Evolutionary conservation across 169 alveolate species (phyloP).

Genomic region (Cryptosporidium baileyi): DNA sequence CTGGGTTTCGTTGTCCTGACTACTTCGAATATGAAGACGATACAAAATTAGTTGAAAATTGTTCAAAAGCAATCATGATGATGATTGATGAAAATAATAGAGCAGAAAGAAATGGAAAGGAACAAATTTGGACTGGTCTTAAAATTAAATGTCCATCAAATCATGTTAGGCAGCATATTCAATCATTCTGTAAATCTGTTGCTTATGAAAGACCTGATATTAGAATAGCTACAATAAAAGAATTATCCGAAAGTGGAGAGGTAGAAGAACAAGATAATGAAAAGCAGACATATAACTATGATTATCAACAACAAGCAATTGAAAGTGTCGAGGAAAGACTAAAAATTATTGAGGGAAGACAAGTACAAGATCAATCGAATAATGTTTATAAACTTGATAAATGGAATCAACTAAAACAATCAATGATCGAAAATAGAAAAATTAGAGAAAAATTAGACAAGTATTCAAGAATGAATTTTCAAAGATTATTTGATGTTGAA

Average conservation of each 20-base stretch:
- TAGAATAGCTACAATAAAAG: conserved; percentile 50
- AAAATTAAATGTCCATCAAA: conserved; percentile 40
- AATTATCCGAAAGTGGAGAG: conserved; percentile 2
- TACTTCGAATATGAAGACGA: conserved; percentile 65
- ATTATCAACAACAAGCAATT: conserved; percentile 22
- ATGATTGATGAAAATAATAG: conserved; percentile 46
- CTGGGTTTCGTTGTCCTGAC: conserved; percentile 65
- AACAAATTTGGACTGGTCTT: conserved; percentile 35
- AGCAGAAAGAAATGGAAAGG: conserved; percentile 23
- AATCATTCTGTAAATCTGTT: conserved; percentile 51
- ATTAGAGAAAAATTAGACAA: conserved; percentile 56
- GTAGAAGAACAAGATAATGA: not conserved
- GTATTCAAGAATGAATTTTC: conserved; percentile 35
- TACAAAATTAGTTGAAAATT: conserved; percentile 31
- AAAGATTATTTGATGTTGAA: conserved; percentile 23
- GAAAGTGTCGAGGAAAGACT: conserved; percentile 50
- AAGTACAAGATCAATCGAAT: not conserved
- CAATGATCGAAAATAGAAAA: conserved; percentile 38
- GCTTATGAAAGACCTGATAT: conserved; percentile 66
- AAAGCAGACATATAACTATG: not conserved
- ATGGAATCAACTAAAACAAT: conserved; percentile 41
- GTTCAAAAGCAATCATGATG: conserved; percentile 48
- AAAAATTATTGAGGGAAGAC: conserved; percentile 32
- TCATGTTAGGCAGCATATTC: conserved; percentile 38
- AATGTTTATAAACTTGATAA: conserved; percentile 30